Base-by-base conservation (phyloP, 2,329 filamentous ascomycete species). In the Diaporthe citriasiana region DNA sequence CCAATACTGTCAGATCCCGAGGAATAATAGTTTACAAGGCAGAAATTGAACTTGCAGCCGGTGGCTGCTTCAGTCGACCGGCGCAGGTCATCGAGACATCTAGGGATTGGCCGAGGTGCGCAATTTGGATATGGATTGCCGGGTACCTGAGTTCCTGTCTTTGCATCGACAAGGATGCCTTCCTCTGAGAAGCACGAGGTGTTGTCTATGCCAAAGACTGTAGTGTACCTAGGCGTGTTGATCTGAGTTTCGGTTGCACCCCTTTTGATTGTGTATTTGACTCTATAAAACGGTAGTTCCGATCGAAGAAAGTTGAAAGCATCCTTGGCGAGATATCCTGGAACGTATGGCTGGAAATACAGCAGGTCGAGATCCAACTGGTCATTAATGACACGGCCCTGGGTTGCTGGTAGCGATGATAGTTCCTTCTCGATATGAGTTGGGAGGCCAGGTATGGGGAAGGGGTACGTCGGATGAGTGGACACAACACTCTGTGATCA, bases 1-100 rank as follows among this genome's bases (percentile, higher is more conserved):
- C 91, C 89, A 65, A 96, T 96, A 77, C 92, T 94, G 81, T 96
- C 93, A 8, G 90, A 85, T 0, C 94, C 93, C 4, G 89, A 89
- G n/a, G 92, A 92, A 79, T 96, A 96, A 83, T 96, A 96, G 79
- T 96, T 96, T 6, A 96, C 93, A 1, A 96, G 87, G 74, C 92
- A 93, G 80, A 95, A 94, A 80, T 96, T 96, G 83, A 93, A 96
- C 0, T 80, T 87, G 78, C 89, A 89, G n/a, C 87, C 88, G 0
- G 92, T 94, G 0, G 90, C 89, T 6, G 87, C 86, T 81, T 96
- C 93, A 1, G 93, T 91, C 13, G 90, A 86, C 45, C 82, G 83
- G 13, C 91, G 89, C 10, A 96, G 86, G 8, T 86, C 82, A 51
- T 94, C 89, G 0, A 96, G 87, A 78, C 93, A 95, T 71, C 88